Conservation (phyloP, 768 basidiomycete species). For the Hypsizygus marmoreus region DNA sequence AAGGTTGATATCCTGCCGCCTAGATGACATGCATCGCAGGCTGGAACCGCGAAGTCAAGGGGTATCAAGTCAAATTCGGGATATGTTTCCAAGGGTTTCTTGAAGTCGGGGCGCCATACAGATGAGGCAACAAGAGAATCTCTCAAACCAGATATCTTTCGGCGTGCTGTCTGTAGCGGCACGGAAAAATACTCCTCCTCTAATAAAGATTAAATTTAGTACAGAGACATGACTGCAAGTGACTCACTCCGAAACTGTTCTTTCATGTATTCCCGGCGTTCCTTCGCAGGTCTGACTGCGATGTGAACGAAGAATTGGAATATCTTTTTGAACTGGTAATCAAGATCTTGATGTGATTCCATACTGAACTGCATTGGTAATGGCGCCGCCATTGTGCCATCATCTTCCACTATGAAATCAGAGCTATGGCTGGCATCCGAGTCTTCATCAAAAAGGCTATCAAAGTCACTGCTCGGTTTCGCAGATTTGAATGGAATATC, state of each 20-base stretch:
- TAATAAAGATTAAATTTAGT: slow-evolving; percentile 15
- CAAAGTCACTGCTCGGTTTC: slow-evolving; percentile 37
- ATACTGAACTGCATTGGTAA: slow-evolving; percentile 84
- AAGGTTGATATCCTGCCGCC: slow-evolving; percentile 68
- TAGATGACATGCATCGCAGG: slow-evolving; percentile 85
- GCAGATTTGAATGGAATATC: slow-evolving; percentile 47
- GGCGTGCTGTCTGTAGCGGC: slow-evolving; percentile 64
- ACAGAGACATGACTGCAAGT: neutral
- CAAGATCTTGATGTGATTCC: slow-evolving; percentile 72
- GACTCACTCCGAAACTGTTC: slow-evolving; percentile 50
- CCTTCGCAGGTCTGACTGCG: slow-evolving; percentile 56
- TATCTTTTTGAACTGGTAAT: slow-evolving; percentile 83
- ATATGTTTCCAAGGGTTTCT: slow-evolving; percentile 60
- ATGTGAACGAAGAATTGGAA: slow-evolving; percentile 88
- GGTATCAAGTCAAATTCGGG: slow-evolving; percentile 59
- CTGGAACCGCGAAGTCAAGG: slow-evolving; percentile 57
- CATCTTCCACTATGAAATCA: slow-evolving; percentile 69
- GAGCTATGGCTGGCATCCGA: slow-evolving; percentile 41
- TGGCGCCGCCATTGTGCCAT: slow-evolving; percentile 40
- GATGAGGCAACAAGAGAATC: slow-evolving; percentile 85
- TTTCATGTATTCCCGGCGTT: slow-evolving; percentile 59
- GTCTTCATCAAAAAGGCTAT: slow-evolving; percentile 38
- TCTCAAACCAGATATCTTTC: slow-evolving; percentile 67
- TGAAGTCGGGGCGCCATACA: slow-evolving; percentile 77
- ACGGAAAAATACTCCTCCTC: slow-evolving; percentile 74